These are phyloP conservation scores for Toxoplasma gondii DNA, from an alignment of 169 alveolate genomes.

Conservation along the genomic window DNA sequence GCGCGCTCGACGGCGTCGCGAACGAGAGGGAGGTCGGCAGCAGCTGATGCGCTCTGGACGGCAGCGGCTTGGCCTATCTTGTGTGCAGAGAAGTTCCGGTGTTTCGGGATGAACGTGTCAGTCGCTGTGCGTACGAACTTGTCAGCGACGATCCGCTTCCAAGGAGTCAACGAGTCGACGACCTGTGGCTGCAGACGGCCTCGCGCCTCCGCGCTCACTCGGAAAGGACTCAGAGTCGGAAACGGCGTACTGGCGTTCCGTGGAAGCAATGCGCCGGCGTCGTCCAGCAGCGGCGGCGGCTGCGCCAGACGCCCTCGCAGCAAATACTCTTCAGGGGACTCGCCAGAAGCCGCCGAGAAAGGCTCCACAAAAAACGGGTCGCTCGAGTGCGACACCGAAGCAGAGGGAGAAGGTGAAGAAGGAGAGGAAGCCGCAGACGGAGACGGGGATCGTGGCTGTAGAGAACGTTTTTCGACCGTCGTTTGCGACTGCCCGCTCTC, in stretches of 20 bases:
- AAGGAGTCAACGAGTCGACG: neutral
- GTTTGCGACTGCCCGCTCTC: no score
- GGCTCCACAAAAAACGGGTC: no score
- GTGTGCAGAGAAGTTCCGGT: neutral
- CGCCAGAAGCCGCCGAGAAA: neutral
- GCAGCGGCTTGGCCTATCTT: neutral
- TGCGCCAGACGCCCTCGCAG: neutral
- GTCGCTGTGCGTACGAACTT: slow-evolving; percentile 19
- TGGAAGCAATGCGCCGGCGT: neutral
- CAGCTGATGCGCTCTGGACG: neutral
- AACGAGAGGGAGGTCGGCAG: neutral
- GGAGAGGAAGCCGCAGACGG: neutral
- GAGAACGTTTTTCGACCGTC: no score
- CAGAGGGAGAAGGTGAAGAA: neutral
- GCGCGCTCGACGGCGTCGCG: neutral
- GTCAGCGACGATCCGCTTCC: slow-evolving; percentile 11
- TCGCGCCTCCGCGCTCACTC: neutral
- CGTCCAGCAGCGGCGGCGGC: neutral
- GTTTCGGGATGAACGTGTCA: neutral
- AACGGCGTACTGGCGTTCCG: neutral
- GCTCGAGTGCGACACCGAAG: neutral
- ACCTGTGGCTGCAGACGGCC: slow-evolving; percentile 1
- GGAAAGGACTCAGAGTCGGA: neutral
- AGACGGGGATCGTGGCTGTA: no score
- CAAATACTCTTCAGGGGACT: neutral